phyloP scores from a whole-genome alignment of 768 basidiomycete species.

The Rhodocollybia butyracea region DNA sequence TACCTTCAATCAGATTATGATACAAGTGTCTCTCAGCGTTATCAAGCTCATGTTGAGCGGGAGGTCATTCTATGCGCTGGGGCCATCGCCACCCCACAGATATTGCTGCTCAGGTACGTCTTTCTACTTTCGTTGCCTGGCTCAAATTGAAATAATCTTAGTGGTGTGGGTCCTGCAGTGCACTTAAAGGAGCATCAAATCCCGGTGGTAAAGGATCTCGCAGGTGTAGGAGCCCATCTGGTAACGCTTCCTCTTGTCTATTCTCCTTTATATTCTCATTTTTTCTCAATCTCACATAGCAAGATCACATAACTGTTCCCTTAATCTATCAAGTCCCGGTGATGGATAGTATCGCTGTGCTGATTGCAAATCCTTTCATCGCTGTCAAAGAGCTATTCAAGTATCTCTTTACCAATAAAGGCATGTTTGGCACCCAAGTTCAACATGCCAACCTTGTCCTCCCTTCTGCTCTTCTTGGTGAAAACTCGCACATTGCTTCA shows the following conservation, averaged over 20 bases:
- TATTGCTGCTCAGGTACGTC: slow-evolving; percentile 12
- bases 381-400: slow-evolving; percentile 28
- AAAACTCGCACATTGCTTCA: slow-evolving; percentile 7
- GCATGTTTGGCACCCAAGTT: slow-evolving; percentile 27
- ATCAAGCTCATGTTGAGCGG: not conserved
- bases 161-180: slow-evolving; percentile 39
- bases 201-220: slow-evolving; percentile 29
- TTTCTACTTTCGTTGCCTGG: no score
- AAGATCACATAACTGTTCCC: slow-evolving; percentile 37
- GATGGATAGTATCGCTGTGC: slow-evolving; percentile 25
- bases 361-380: slow-evolving; percentile 22
- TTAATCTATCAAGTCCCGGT: slow-evolving; percentile 29
- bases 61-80: slow-evolving; percentile 14
- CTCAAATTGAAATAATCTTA: not conserved
- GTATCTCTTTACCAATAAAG: slow-evolving; percentile 30
- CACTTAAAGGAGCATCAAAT: slow-evolving; percentile 35
- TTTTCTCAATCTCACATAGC: slow-evolving; percentile 13
- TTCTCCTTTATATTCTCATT: not conserved
- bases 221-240: slow-evolving; percentile 45
- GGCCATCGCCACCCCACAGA: slow-evolving; percentile 10
- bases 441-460: slow-evolving; percentile 29
- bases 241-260: not conserved
- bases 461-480: slow-evolving; percentile 23
- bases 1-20: not conserved
- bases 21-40: not conserved